These are phyloP conservation scores for Clarkia xantiana DNA, from an alignment of 345 rosid genomes.

Conservation along the genomic window DNA sequence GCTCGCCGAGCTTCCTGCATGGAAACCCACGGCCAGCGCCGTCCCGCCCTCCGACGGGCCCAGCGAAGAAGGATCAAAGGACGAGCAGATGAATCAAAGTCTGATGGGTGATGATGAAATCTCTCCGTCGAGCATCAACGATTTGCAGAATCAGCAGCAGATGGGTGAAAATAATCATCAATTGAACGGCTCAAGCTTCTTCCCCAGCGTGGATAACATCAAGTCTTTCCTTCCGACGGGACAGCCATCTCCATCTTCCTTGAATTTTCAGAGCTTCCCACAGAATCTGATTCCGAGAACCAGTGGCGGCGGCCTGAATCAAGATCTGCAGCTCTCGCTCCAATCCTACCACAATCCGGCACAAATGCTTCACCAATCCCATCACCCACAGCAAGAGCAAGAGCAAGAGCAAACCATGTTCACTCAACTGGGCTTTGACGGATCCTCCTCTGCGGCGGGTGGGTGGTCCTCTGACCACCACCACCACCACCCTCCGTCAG, in stretches of 20 bases:
- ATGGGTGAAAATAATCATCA: constrained; percentile 1
- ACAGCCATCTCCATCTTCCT: constrained; percentile 24
- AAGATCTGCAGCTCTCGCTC: constrained; percentile 83
- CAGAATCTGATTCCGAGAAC: constrained; percentile 72
- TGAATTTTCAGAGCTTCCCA: constrained; percentile 39
- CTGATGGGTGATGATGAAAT: background rate
- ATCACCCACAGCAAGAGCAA: constrained; percentile 19
- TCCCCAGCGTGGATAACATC: constrained; percentile 65
- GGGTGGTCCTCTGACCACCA: constrained; percentile 34
- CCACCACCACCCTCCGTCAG: constrained; percentile 7
- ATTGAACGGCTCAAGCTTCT: constrained; percentile 8
- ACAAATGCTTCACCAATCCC: constrained; percentile 27
- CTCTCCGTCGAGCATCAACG: background rate
- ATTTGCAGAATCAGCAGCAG: constrained; percentile 9
- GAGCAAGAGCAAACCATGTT: too few species aligned
- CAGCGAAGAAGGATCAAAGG: too few species aligned
- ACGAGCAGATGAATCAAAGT: too few species aligned
- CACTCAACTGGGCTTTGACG: constrained; percentile 30
- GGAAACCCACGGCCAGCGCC: constrained; percentile 34
- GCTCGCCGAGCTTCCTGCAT: constrained; percentile 74
- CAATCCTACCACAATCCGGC: constrained; percentile 54
- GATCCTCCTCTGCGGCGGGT: constrained; percentile 24
- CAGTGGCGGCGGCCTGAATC: constrained; percentile 42
- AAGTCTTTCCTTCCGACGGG: constrained; percentile 74
- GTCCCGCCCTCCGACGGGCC: constrained; percentile 3